Evolutionary conservation across 2,329 filamentous ascomycete species (phyloP), one percentile per base, ranked within the genome.

Genomic region (Scolecobasidium constrictum): DNA sequence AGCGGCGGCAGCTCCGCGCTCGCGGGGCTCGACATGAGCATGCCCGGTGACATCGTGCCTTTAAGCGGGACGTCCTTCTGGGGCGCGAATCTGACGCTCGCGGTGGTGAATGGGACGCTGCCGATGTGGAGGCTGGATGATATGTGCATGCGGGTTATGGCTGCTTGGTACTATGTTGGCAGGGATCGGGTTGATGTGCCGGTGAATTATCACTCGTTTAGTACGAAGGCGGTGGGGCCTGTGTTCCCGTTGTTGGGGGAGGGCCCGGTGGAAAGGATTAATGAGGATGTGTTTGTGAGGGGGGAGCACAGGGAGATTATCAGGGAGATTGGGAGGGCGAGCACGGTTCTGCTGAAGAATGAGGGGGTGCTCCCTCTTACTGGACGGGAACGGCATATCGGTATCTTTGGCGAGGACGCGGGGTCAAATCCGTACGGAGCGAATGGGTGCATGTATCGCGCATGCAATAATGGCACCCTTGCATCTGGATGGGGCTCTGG

Each of bases 91-190:
- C 62, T 95, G 51, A 95, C 90, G 2, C 67, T 94, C 38, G 85
- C 85, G 2, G 78, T 95, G 4, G 63, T 94, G 51, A 95, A 96
- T 56, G 88, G 88, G 23, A 94, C 87, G 1, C 67, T 96, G 21
- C 86, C 90, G 1, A 77, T 83, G 51, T 94, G 83, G 73, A 77
- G 90, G 39, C 59, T 96, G 6, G 88, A 95, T 52, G 90, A 96
- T 56, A 94, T 94, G 81, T 85, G 78, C 4, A 82, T 86, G 61
- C 78, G 92, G 52, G 94, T 84, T 49, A 70, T 84, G 63, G 68
- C 77, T 40, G 74, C 74, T 3, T 81, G 73, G 58, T 81, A 77
- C 60, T 75, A 73, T 52, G 75, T 80, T 39, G 75, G 73, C 45
- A 73, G 75, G 41, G 72, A 76, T 43, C 58, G 58, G 35, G 53